These are phyloP conservation scores for Halophytophthora polymorphica DNA, from an alignment of 352 stramenopile genomes.

Conservation along the genomic window DNA sequence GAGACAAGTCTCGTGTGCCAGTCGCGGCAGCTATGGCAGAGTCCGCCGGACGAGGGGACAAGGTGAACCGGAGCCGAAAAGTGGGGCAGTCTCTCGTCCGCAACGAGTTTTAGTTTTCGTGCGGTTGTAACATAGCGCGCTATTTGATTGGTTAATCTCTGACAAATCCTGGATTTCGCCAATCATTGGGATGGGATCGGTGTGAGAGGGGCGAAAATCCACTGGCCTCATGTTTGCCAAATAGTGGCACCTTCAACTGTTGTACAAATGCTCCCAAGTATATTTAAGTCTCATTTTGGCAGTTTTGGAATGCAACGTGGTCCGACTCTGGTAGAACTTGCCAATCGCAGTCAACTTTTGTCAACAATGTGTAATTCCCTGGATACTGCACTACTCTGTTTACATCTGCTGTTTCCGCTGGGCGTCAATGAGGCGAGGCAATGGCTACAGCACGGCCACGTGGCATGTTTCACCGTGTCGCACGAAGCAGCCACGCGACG, in stretches of 20 bases:
- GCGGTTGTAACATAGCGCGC: too few relatives aligned
- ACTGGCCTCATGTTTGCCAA: neutral
- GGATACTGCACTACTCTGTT: conserved; percentile 23
- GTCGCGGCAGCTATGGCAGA: too few relatives aligned
- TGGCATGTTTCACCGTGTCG: conserved; percentile 21
- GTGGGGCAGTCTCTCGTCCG: too few relatives aligned
- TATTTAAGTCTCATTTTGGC: too few relatives aligned
- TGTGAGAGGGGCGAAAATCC: neutral
- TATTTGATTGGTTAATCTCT: neutral
- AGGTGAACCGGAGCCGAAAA: too few relatives aligned
- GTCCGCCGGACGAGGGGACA: too few relatives aligned
- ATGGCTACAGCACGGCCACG: neutral
- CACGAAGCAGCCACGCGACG: conserved; percentile 1
- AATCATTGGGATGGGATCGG: too few relatives aligned
- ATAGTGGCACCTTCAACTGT: too few relatives aligned
- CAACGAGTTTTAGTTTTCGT: neutral
- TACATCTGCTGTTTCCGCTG: conserved; percentile 1
- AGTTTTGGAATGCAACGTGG: too few relatives aligned
- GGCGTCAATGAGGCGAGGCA: too few relatives aligned
- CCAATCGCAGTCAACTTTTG: conserved; percentile 4
- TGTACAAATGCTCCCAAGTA: too few relatives aligned
- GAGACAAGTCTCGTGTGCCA: too few relatives aligned
- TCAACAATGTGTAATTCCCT: conserved; percentile 4
- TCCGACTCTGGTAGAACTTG: neutral
- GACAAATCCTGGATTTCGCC: neutral